Evolutionary conservation across 176 grass and related monocot species (phyloP).

Genomic region (Carex kokanica): DNA sequence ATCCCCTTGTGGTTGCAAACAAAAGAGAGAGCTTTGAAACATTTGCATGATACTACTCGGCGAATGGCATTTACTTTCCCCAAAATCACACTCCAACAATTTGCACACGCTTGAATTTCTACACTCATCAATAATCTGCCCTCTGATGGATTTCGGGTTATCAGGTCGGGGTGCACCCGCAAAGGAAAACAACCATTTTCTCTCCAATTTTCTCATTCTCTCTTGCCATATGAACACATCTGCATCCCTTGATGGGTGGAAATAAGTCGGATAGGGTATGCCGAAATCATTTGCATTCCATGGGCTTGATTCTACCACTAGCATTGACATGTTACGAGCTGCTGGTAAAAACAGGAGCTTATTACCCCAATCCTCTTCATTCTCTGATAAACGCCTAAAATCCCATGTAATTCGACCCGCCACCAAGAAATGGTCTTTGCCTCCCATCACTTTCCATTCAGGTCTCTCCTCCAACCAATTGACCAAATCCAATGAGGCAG

Average conservation of each 20-base stretch:
- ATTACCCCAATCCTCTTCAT: constrained; percentile 80
- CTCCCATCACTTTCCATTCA: constrained; percentile 87
- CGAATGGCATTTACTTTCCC: constrained; percentile 94
- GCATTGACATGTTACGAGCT: constrained; percentile 94
- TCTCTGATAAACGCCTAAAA: constrained; percentile 73
- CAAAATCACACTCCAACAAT: constrained; percentile 88
- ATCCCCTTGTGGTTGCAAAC: constrained; percentile 94
- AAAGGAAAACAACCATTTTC: constrained; percentile 84
- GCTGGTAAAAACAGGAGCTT: constrained; percentile 83
- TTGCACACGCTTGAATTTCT: constrained; percentile 61
- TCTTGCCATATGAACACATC: constrained; percentile 90
- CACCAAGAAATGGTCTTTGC: constrained; percentile 91
- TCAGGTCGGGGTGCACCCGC: constrained; percentile 87
- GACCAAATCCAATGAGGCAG: constrained; percentile 81
- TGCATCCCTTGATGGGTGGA: constrained; percentile 79
- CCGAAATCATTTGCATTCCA: constrained; percentile 96
- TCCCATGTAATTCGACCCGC: constrained; percentile 94
- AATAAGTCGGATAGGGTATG: constrained; percentile 88
- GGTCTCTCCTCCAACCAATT: constrained; percentile 74
- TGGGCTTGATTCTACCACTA: constrained; percentile 89
- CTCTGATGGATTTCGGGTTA: constrained; percentile 78
- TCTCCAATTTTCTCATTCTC: constrained; percentile 80
- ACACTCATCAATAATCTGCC: constrained; percentile 84
- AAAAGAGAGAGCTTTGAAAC: constrained; percentile 94
- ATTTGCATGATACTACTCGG: constrained; percentile 90